phyloP scores from a whole-genome alignment of 2,329 filamentous ascomycete species.

The Trichoderma semiorbis region DNA sequence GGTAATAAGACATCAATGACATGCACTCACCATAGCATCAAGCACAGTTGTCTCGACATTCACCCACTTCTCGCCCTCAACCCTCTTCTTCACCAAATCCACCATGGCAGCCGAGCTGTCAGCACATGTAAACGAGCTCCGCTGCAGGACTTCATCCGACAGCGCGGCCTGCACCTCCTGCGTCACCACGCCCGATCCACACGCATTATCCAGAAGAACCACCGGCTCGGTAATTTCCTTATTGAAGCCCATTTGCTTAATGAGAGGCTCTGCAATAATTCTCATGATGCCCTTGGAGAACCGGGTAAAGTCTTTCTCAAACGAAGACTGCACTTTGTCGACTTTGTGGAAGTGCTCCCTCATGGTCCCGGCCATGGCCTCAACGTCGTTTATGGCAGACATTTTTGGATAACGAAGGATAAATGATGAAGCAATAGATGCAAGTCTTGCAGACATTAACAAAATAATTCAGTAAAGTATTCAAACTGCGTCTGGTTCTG shows the following conservation, averaged over 20 bases:
- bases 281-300: slow-evolving; percentile 22
- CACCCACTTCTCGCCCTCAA: slow-evolving; percentile 42
- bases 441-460: neutral
- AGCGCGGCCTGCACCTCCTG: slow-evolving; percentile 42
- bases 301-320: slow-evolving; percentile 11
- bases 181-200: slow-evolving; percentile 49
- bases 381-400: slow-evolving; percentile 1
- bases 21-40: slow-evolving; percentile 44
- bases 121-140: slow-evolving; percentile 47
- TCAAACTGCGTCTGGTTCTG: neutral
- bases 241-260: slow-evolving; percentile 27
- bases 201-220: slow-evolving; percentile 49
- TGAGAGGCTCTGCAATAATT: slow-evolving; percentile 22
- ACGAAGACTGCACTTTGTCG: neutral
- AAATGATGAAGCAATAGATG: neutral
- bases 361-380: slow-evolving; percentile 14
- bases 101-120: slow-evolving; percentile 46
- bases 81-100: slow-evolving; percentile 37
- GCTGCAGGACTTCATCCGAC: slow-evolving; percentile 34
- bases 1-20: neutral
- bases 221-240: slow-evolving; percentile 29
- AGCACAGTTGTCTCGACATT: slow-evolving; percentile 41
- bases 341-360: slow-evolving; percentile 9
- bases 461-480: neutral
- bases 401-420: neutral